These are phyloP conservation scores for Fusarium circinatum DNA, from an alignment of 2,329 filamentous ascomycete genomes.

Conservation along the genomic window DNA sequence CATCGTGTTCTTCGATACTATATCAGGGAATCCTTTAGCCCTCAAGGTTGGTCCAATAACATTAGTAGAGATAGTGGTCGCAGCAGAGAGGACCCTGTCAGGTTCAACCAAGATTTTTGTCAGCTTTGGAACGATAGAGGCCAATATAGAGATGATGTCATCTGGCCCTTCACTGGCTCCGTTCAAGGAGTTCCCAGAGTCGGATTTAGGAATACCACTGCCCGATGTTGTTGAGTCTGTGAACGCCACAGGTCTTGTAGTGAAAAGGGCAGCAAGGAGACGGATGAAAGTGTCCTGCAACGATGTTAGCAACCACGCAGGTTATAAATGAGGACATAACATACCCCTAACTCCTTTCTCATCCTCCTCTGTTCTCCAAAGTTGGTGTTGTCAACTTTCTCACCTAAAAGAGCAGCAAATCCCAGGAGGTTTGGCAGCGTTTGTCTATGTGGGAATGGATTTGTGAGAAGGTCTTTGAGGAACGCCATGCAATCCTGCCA, in stretches of 20 bases:
- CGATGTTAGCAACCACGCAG: constrained; percentile 42
- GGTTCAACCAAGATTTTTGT: constrained; percentile 85
- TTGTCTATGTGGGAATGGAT: constrained; percentile 94
- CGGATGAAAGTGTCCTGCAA: constrained; percentile 85
- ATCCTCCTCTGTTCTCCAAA: constrained; percentile 95
- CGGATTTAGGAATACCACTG: constrained; percentile 49
- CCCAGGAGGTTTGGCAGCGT: constrained; percentile 87
- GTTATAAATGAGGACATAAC: neutral
- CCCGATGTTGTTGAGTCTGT: constrained; percentile 61
- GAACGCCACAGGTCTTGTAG: constrained; percentile 82
- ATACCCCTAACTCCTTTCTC: constrained; percentile 86
- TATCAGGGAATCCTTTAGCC: constrained; percentile 87
- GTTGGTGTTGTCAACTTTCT: constrained; percentile 97
- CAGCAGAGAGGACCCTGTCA: constrained; percentile 83
- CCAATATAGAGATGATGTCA: constrained; percentile 83
- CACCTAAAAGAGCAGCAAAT: constrained; percentile 88
- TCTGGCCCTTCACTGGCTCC: constrained; percentile 65
- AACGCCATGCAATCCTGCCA: constrained; percentile 96
- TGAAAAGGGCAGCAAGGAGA: constrained; percentile 92
- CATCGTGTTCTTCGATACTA: constrained; percentile 77
- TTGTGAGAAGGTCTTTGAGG: constrained; percentile 86
- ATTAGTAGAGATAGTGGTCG: constrained; percentile 82
- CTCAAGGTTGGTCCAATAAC: constrained; percentile 85
- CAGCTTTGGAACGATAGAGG: constrained; percentile 80
- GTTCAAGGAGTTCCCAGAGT: constrained; percentile 49